Conservation (phyloP, 2,329 filamentous ascomycete species). For the Ascosphaera acerosa region DNA sequence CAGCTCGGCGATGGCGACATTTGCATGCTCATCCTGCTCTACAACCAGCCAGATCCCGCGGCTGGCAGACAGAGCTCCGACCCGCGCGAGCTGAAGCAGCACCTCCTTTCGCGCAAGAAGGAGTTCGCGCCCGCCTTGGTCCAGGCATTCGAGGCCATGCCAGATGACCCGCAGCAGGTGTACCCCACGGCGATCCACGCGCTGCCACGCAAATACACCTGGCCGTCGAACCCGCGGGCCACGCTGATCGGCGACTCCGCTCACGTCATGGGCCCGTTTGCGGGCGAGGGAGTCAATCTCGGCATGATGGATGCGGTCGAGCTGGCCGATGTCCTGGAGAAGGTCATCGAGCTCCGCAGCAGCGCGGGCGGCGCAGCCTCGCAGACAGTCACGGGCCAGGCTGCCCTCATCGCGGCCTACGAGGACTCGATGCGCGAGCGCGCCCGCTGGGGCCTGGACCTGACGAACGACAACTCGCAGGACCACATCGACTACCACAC, state of each 20-base stretch:
- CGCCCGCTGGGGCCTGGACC: background rate
- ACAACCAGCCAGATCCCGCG: no score
- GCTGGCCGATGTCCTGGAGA: background rate
- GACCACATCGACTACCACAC: background rate
- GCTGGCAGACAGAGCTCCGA: slow-evolving; percentile 9
- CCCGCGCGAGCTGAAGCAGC: slow-evolving; percentile 4
- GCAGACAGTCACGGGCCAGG: background rate
- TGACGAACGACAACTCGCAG: background rate
- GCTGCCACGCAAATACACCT: slow-evolving; percentile 7
- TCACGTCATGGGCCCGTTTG: slow-evolving; percentile 11
- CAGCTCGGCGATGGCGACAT: slow-evolving; percentile 3
- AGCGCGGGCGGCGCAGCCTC: background rate
- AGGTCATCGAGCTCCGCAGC: background rate
- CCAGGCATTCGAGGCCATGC: slow-evolving; percentile 6
- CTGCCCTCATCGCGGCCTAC: background rate
- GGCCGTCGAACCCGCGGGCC: slow-evolving; percentile 2
- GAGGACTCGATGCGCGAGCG: background rate
- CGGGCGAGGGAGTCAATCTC: slow-evolving; percentile 11
- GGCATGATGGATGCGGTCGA: slow-evolving; percentile 9
- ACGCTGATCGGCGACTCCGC: slow-evolving; percentile 11
- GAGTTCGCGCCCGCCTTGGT: slow-evolving; percentile 7
- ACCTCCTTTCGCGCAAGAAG: slow-evolving; percentile 7
- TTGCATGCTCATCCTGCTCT: no score
- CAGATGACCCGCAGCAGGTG: slow-evolving; percentile 4
- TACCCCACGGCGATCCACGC: slow-evolving; percentile 6